phyloP scores from a whole-genome alignment of 495 filamentous ascomycete genomes.

The Clavariopsis aquatica region DNA sequence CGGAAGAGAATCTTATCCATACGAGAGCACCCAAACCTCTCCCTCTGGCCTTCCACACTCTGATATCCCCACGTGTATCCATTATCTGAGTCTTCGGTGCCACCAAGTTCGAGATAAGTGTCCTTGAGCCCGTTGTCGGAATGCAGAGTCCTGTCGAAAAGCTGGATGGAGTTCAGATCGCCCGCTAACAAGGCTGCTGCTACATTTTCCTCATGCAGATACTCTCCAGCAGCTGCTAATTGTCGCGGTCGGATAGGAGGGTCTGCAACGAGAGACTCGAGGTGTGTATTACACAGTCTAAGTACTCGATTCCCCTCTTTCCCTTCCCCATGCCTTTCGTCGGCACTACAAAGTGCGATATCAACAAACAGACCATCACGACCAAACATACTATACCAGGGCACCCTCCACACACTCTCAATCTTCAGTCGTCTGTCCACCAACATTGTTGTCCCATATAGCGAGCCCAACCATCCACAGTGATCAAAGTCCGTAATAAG shows the following conservation, averaged over 20 bases:
- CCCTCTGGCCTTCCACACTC: conserved; percentile 41
- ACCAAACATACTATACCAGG: conserved; percentile 47
- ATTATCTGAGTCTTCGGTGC: conserved; percentile 51
- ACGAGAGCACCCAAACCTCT: conserved; percentile 49
- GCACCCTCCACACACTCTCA: conserved; percentile 51
- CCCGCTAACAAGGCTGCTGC: conserved; percentile 49
- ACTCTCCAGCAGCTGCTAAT: conserved; percentile 44
- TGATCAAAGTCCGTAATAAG: conserved; percentile 50
- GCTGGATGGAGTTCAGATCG: conserved; percentile 60
- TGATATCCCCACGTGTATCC: conserved; percentile 62
- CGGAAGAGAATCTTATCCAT: conserved; percentile 57
- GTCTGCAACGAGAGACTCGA: conserved; percentile 52
- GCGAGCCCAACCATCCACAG: conserved; percentile 39
- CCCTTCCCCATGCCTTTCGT: background rate
- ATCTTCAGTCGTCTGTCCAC: conserved; percentile 50
- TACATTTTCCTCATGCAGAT: conserved; percentile 43
- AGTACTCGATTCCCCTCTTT: conserved; percentile 32
- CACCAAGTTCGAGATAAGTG: conserved; percentile 56
- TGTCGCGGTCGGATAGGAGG: conserved; percentile 51
- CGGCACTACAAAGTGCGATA: conserved; percentile 8
- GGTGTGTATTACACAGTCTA: conserved; percentile 56
- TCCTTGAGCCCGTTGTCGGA: conserved; percentile 52
- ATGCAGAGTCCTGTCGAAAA: conserved; percentile 53
- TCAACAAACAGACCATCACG: conserved; percentile 58
- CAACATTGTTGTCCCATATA: conserved; percentile 57